Conservation (phyloP, 345 rosid genomes). For the Clarkia xantiana region DNA sequence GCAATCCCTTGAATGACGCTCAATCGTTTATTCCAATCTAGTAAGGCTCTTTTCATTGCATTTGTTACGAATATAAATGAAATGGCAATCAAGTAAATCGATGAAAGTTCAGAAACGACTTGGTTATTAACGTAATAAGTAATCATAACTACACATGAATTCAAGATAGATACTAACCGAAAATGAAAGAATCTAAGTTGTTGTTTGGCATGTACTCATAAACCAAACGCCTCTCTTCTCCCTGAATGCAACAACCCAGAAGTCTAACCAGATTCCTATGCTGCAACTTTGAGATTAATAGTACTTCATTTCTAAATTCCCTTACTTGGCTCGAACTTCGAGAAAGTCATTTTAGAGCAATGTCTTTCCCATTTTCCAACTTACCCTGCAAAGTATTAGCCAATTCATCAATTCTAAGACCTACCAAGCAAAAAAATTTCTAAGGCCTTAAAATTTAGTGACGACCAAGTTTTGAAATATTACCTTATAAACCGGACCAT, state of each 20-base stretch:
- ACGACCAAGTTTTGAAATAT: conserved; percentile 1
- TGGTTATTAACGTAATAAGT: no score
- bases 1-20: conserved; percentile 1
- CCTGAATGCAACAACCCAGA: conserved; percentile 8
- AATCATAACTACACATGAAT: no score
- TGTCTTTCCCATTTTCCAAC: conserved; percentile 12
- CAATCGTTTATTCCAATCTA: neutral
- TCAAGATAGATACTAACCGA: neutral
- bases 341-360: conserved; percentile 36
- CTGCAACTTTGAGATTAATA: conserved; percentile 27
- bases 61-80: no score
- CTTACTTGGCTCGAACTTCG: conserved; percentile 23
- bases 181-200: no score
- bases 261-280: conserved; percentile 29
- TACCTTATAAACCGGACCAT: neutral
- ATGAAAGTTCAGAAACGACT: no score
- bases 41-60: neutral
- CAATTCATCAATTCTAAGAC: no score
- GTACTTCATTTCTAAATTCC: conserved; percentile 40
- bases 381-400: conserved; percentile 20
- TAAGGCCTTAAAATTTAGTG: no score
- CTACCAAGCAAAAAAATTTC: no score
- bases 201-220: no score
- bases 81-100: no score
- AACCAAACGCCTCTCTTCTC: no score